Base-by-base conservation (phyloP, 169 alveolate genomes). In the Eimeria brunetti region DNA sequence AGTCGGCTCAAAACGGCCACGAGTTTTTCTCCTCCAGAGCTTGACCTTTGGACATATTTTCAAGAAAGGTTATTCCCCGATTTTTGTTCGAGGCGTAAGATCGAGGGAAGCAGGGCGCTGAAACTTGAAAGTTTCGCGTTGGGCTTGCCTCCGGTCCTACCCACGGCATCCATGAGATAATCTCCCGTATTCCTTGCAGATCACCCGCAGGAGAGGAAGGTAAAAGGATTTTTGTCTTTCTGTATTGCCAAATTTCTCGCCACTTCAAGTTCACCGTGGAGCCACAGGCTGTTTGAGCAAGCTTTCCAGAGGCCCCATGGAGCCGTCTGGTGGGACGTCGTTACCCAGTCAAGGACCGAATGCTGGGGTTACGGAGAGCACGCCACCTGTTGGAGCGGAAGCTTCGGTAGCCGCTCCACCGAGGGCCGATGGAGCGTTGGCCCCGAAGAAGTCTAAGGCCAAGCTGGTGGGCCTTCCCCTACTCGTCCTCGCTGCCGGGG, bases 221-320 rank as follows among this genome's bases (percentile, higher is more conserved):
- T 73, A 38, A 73, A 73, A 73, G 44, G 6, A 33, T 46, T 16
- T 18, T 38, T n/a, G 0, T 36, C 18, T 9, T 56, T 73, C 0
- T 12, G 36, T 38, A 16, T 38, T 33, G 44, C 78, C 24, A 38
- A 38, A 9, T 20, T 73, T 38, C 33, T 38, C 33, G 56, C 51
- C 20, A 20, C 56, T 53, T 53, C 38, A 36, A 38, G 56, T 73
- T 73, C 53, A 73, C 51, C 56, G 83, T 73, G 51, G 83, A 73
- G 83, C 53, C 51, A 38, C 51, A 38, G 22, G 83, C 53, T 73
- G 56, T 38, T 73, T 38, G 53, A 36, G 56, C 33, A 14, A 38
- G n/a, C 24, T 36, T 38, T 38, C 83, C 83, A 73, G 83, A 56
- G 83, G 83, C 83, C 81, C 56, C 56, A 73, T 73, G 83, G 83